Evolutionary conservation across 1,284 basidiomycete species (phyloP), one percentile per base, ranked within the genome.

Genomic region (Marasmius tenuissimus): DNA sequence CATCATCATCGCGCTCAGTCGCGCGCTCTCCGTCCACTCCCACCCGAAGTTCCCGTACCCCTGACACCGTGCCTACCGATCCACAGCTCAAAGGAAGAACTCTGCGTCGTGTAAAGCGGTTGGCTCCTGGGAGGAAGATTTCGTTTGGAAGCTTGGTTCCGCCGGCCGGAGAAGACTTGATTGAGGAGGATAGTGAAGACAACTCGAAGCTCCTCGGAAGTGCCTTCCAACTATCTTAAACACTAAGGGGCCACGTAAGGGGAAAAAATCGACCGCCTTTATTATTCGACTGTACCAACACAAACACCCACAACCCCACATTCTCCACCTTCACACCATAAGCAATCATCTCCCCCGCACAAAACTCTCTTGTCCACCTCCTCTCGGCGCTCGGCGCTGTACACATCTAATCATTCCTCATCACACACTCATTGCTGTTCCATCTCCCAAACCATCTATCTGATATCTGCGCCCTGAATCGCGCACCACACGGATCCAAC

Each of bases 221-320:
- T 67, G 86, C 86, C 18, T 87, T 89, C 72, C 83, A 88, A 69
- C 70, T 88, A 72, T 73, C 76, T 57, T 87, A 71, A 75, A 57
- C 42, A 45, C 12, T 37, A 20, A n/a, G 18, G 40, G 37, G 51
- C 2, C 40, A n/a, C 10, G n/a, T 33, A 51, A 45, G 33, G 34
- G 54, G 38, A 37, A 55, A 42, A 49, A 18, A n/a, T 22, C 52
- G 20, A 39, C 51, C 18, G 58, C 42, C n/a, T 48, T 55, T 49
- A 20, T 35, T 22, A 34, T 38, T 27, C 27, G 50, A 27, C 20
- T 60, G 58, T 59, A 62, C 33, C 33, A 60, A 11, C 58, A 60
- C 49, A 12, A 27, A 2, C 27, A 27, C 27, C 27, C 27, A 27
- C 27, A 27, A 27, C 27, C 27, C 27, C 27, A 27, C 27, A 27